phyloP scores from a whole-genome alignment of 345 rosid species.

The Capsella bursapastoris region DNA sequence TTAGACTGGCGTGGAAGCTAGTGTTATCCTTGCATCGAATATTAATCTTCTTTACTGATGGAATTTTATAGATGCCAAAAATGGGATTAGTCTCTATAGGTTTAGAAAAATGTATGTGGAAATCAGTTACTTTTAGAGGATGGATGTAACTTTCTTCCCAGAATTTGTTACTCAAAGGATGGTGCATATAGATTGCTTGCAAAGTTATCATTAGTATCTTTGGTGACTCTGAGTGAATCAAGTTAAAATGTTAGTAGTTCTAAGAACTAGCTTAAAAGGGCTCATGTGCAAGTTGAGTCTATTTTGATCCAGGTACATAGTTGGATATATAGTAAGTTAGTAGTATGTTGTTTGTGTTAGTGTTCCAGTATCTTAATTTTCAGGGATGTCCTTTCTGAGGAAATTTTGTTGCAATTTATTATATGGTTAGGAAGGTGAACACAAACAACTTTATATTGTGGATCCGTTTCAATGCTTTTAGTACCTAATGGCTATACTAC shows the following conservation, averaged over 20 bases:
- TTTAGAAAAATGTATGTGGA: constrained; percentile 12
- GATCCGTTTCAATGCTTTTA: constrained; percentile 5
- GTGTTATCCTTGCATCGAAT: constrained; percentile 19
- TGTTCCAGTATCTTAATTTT: constrained; percentile 1
- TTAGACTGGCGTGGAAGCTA: constrained; percentile 27
- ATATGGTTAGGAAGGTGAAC: constrained; percentile 14
- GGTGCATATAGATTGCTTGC: constrained; percentile 26
- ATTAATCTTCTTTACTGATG: constrained; percentile 22
- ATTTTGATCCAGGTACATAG: not conserved
- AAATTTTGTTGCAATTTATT: constrained; percentile 23
- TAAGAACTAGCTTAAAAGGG: constrained; percentile 22
- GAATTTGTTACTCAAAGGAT: constrained; percentile 19
- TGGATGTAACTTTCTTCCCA: constrained; percentile 30
- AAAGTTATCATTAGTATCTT: constrained; percentile 16
- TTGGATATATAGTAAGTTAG: constrained; percentile 24
- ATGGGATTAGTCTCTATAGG: constrained; percentile 18
- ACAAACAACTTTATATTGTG: not conserved
- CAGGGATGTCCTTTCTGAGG: not conserved
- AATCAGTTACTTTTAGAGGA: constrained; percentile 8
- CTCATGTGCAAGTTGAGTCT: constrained; percentile 14
- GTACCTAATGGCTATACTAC: not conserved
- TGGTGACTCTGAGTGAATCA: constrained; percentile 2
- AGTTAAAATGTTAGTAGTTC: constrained; percentile 16
- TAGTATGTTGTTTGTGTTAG: constrained; percentile 9
- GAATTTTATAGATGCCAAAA: constrained; percentile 15